These are phyloP conservation scores for Aspergillus thermomutatus DNA, from an alignment of 2,329 filamentous ascomycete genomes.

Conservation along the genomic window DNA sequence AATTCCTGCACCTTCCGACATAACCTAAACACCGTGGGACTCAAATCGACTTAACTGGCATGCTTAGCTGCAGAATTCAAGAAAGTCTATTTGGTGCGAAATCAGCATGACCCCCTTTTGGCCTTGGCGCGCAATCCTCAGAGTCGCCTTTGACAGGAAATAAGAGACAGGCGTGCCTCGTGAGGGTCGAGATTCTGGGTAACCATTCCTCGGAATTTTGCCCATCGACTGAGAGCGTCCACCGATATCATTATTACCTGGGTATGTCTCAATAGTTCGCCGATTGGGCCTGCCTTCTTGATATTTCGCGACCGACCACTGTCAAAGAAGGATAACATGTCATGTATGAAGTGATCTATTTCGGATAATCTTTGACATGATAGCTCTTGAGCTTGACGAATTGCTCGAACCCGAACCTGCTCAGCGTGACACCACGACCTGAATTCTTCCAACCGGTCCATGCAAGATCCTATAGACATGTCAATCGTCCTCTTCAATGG, in stretches of 20 bases:
- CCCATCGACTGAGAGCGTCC: not conserved
- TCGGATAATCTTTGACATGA: conserved; percentile 77
- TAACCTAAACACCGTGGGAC: too few relatives aligned
- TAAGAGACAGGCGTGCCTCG: not conserved
- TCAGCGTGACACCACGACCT: conserved; percentile 85
- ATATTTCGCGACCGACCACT: not conserved
- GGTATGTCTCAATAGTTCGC: not conserved
- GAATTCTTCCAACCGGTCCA: conserved; percentile 99
- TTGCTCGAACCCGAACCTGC: conserved; percentile 87
- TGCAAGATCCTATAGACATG: conserved; percentile 67
- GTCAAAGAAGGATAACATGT: not conserved
- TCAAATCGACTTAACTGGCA: not conserved
- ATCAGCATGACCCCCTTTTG: too few relatives aligned
- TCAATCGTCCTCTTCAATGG: not conserved
- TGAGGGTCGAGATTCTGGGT: not conserved
- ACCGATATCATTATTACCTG: not conserved
- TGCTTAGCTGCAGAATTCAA: not conserved
- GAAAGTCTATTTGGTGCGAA: not conserved
- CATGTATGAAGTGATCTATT: conserved; percentile 29
- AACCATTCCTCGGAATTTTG: not conserved
- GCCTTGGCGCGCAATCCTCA: not conserved
- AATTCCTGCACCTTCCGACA: too few relatives aligned
- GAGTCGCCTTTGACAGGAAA: not conserved
- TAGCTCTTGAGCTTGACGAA: conserved; percentile 97
- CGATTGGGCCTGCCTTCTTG: not conserved